Conservation (phyloP, 805 yeast species). For the Kregervanrija fluxuum region DNA sequence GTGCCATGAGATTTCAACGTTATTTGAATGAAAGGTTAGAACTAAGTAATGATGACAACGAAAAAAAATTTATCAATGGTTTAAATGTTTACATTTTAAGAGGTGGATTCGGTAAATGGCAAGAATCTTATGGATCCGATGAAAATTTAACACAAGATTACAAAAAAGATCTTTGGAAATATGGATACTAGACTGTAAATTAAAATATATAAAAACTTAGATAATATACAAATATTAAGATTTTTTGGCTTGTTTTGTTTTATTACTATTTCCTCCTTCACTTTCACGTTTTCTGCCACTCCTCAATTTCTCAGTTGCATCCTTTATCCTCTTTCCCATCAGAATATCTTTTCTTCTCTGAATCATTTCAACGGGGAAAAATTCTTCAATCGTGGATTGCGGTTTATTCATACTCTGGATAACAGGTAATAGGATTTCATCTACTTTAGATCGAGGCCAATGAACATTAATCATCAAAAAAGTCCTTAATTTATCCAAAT, state of each 20-base stretch:
- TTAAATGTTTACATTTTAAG: conserved; percentile 54
- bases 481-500: conserved; percentile 67
- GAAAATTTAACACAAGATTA: conserved; percentile 53
- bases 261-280: not conserved
- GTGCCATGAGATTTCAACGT: conserved; percentile 59
- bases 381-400: conserved; percentile 59
- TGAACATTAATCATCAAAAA: conserved; percentile 66
- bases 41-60: conserved; percentile 13
- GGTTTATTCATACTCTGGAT: conserved; percentile 70
- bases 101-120: conserved; percentile 91
- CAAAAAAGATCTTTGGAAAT: conserved; percentile 33
- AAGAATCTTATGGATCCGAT: conserved; percentile 63
- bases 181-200: conserved; percentile 11
- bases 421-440: conserved; percentile 80
- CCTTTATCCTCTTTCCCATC: conserved; percentile 54
- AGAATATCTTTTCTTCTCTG: conserved; percentile 38
- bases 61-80: conserved; percentile 29
- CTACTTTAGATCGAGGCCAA: conserved; percentile 72
- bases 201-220: not conserved
- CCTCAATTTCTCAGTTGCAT: conserved; percentile 47
- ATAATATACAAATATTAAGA: not conserved
- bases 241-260: not conserved
- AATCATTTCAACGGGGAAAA: conserved; percentile 55
- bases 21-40: conserved; percentile 30
- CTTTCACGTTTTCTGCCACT: conserved; percentile 5